These are phyloP conservation scores for Ceratopteris richardii DNA, from an alignment of 75 land plant genomes.

Conservation along the genomic window DNA sequence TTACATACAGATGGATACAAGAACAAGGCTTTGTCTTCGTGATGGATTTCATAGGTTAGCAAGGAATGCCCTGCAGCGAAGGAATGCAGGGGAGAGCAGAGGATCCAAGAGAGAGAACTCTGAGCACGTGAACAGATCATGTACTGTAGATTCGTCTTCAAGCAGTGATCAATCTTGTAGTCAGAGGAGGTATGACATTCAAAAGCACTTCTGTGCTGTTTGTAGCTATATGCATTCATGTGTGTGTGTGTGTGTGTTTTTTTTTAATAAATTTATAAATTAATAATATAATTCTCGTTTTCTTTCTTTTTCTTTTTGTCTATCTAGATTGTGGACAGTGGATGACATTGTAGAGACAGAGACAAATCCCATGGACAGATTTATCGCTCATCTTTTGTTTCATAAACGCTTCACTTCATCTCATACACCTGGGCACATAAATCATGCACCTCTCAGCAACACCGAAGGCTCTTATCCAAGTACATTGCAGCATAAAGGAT, in stretches of 20 bases:
- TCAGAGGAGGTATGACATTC: slow-evolving; percentile 9
- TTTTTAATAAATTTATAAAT: too few relatives aligned
- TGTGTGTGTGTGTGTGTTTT: slow-evolving; percentile 1
- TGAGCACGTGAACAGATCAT: slow-evolving; percentile 14
- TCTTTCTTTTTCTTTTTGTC: neutral
- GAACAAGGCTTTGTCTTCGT: slow-evolving; percentile 60
- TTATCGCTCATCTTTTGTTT: slow-evolving; percentile 80
- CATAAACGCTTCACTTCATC: slow-evolving; percentile 29
- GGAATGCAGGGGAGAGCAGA: slow-evolving; percentile 24
- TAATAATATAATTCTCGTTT: too few relatives aligned
- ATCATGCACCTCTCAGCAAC: too few relatives aligned
- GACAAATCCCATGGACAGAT: slow-evolving; percentile 83
- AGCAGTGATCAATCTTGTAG: slow-evolving; percentile 15
- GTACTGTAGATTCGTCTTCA: slow-evolving; percentile 19
- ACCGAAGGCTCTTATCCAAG: too few relatives aligned
- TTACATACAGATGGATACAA: slow-evolving; percentile 56
- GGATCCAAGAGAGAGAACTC: slow-evolving; percentile 20
- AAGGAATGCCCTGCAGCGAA: slow-evolving; percentile 66
- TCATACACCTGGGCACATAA: too few relatives aligned
- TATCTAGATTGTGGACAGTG: neutral
- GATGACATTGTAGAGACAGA: slow-evolving; percentile 46
- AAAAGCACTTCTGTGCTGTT: too few relatives aligned
- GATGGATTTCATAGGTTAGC: slow-evolving; percentile 87
- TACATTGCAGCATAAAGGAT: too few relatives aligned
- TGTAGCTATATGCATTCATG: too few relatives aligned